Evolutionary conservation across 768 basidiomycete species (phyloP), one percentile per base, ranked within the genome.

Genomic region (Clathrus columnatus): DNA sequence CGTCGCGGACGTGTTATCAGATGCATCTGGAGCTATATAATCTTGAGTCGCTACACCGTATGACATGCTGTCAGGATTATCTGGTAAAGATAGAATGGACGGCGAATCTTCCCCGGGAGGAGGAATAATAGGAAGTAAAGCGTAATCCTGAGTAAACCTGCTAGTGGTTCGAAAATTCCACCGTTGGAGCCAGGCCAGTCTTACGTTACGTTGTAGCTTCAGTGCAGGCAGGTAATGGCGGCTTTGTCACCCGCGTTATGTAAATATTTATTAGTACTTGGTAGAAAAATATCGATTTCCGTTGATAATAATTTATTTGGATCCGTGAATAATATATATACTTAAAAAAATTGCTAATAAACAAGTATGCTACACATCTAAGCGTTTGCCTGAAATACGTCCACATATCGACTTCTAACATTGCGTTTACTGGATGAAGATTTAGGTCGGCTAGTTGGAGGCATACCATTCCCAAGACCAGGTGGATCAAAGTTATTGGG

Each of bases 351-450:
- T 55, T 55, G 24, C 46, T 30, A 30, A 16, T 16, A 55, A 47
- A 24, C 23, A 52, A 45, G 29, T 47, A 55, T 47, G 54, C 54
- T 55, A 55, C 48, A 48, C 20, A 36, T 49, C 49, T 36, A 47
- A 47, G 49, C 32, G 28, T 75, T 74, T 62, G 84, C 78, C 60
- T 86, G 83, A 68, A 93, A 84, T n/a, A 93, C 85, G 65, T 93
- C 91, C 2, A 96, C 91, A 65, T 96, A 96, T 59, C 89, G 82
- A 65, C 75, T 87, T 54, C 91, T 80, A 54, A 88, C 71, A 60
- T 83, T 85, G 58, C 85, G 84, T 71, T 90, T 94, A 23, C 82
- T 76, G 20, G 79, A 76, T 57, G 78, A 79, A 16, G 83, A 85
- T 58, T 75, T 77, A 23, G 79, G 76, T 24, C 75, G 65, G 42